phyloP scores from a whole-genome alignment of 306 rosid species.

The Vicia sativa region DNA sequence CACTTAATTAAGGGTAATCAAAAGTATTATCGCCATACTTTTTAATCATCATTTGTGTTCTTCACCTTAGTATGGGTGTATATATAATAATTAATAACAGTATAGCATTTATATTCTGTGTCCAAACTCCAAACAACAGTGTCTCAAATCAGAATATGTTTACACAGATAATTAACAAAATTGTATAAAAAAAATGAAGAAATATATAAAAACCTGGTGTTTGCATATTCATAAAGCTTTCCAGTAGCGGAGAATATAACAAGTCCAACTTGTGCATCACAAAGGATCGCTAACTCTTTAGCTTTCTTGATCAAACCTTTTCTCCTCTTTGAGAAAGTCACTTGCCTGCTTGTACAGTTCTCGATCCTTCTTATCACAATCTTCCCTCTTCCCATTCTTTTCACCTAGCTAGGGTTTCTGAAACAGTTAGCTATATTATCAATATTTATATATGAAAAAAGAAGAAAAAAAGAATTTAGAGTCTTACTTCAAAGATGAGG shows the following conservation, averaged over 20 bases:
- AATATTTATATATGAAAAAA: background rate
- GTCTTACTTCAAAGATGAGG: conserved; percentile 39
- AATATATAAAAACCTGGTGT: conserved; percentile 52
- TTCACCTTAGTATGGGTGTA: too few species aligned
- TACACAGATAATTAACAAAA: too few species aligned
- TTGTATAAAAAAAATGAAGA: background rate
- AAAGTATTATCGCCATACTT: too few species aligned
- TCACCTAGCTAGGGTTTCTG: conserved; percentile 52
- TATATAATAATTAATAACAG: too few species aligned
- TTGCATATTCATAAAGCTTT: conserved; percentile 80
- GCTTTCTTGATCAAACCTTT: conserved; percentile 92
- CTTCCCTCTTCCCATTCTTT: conserved; percentile 86
- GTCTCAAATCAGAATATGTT: too few species aligned
- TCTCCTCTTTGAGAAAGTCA: conserved; percentile 91
- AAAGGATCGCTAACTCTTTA: conserved; percentile 74
- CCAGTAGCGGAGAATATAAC: conserved; percentile 76
- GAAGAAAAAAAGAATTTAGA: background rate
- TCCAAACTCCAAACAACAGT: background rate
- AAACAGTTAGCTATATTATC: background rate
- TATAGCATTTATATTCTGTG: too few species aligned
- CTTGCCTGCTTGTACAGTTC: conserved; percentile 77
- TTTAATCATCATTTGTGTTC: too few species aligned
- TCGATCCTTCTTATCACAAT: conserved; percentile 82
- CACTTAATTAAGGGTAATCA: too few species aligned
- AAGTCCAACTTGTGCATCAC: conserved; percentile 87